phyloP scores from a whole-genome alignment of 2,329 filamentous ascomycete species.

The Chrysoporthe cubensis region DNA sequence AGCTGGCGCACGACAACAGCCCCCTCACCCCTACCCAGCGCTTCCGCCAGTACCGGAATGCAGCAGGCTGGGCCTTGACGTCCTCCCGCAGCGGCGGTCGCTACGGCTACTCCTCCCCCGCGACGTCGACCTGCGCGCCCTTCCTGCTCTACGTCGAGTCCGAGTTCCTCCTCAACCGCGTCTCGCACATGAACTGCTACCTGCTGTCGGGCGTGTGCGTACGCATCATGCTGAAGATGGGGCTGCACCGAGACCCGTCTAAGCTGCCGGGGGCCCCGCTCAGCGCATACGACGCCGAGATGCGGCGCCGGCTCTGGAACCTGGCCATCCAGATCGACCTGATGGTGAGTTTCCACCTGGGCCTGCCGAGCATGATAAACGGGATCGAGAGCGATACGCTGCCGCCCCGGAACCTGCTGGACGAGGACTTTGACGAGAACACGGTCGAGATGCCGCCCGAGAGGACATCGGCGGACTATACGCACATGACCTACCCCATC shows the following conservation, averaged over 20 bases:
- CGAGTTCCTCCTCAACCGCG: conserved; percentile 56
- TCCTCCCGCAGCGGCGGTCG: conserved; percentile 37
- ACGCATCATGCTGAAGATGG: conserved; percentile 62
- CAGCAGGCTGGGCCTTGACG: conserved; percentile 56
- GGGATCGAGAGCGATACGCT: conserved; percentile 66
- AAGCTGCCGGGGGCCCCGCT: conserved; percentile 50
- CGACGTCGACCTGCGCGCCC: conserved; percentile 52
- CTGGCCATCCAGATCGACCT: conserved; percentile 63
- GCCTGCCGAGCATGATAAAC: conserved; percentile 64
- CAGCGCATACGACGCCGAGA: conserved; percentile 57
- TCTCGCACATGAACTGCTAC: conserved; percentile 58
- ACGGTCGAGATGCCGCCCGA: conserved; percentile 57
- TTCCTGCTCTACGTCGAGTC: conserved; percentile 57
- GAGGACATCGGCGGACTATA: conserved; percentile 62
- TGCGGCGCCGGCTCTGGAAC: conserved; percentile 58
- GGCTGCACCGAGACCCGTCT: conserved; percentile 59
- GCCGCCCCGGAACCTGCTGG: conserved; percentile 64
- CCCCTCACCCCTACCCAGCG: conserved; percentile 46
- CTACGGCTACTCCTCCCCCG: conserved; percentile 50
- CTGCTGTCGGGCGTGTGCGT: conserved; percentile 54
- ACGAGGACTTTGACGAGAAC: conserved; percentile 66
- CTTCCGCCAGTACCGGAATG: conserved; percentile 52
- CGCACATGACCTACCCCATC: conserved; percentile 59
- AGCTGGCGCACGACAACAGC: conserved; percentile 49
- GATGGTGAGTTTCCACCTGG: conserved; percentile 69